Percentiles rank a stretch among this genome's conserved stretches.
Conservation (phyloP, 169 alveolate species). For the Plasmodium ovale region DNA sequence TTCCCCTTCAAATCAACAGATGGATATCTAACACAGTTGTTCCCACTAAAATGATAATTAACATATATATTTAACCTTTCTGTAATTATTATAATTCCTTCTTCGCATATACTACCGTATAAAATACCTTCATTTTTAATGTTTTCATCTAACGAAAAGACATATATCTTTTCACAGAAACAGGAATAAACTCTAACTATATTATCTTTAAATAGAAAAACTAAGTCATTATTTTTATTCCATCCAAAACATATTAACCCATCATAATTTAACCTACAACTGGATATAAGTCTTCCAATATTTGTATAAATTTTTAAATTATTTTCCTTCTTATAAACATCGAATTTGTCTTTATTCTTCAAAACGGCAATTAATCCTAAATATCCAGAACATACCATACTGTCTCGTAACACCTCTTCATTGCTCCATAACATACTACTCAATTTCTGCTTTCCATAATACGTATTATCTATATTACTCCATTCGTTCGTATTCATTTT, state of each 20-base stretch:
- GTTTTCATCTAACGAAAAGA: slow-evolving; percentile 76
- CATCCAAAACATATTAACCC: slow-evolving; percentile 70
- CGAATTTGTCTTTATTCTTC: slow-evolving; percentile 55
- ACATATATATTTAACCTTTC: slow-evolving; percentile 59
- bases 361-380: slow-evolving; percentile 52
- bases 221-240: slow-evolving; percentile 74
- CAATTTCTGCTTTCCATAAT: slow-evolving; percentile 63
- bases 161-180: slow-evolving; percentile 78
- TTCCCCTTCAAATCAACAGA: slow-evolving; percentile 42
- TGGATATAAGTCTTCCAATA: slow-evolving; percentile 64
- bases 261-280: slow-evolving; percentile 52
- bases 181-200: slow-evolving; percentile 83
- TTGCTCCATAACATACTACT: slow-evolving; percentile 67
- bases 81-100: slow-evolving; percentile 63
- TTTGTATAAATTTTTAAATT: slow-evolving; percentile 63
- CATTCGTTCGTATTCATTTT: slow-evolving; percentile 70
- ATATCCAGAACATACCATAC: slow-evolving; percentile 49
- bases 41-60: slow-evolving; percentile 64
- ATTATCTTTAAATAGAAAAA: slow-evolving; percentile 82
- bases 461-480: slow-evolving; percentile 57
- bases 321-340: slow-evolving; percentile 64
- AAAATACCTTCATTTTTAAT: slow-evolving; percentile 73
- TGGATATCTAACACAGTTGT: slow-evolving; percentile 58
- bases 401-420: slow-evolving; percentile 41
- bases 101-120: slow-evolving; percentile 40